Conservation (phyloP, 345 rosid genomes). For the Acer campestre region DNA sequence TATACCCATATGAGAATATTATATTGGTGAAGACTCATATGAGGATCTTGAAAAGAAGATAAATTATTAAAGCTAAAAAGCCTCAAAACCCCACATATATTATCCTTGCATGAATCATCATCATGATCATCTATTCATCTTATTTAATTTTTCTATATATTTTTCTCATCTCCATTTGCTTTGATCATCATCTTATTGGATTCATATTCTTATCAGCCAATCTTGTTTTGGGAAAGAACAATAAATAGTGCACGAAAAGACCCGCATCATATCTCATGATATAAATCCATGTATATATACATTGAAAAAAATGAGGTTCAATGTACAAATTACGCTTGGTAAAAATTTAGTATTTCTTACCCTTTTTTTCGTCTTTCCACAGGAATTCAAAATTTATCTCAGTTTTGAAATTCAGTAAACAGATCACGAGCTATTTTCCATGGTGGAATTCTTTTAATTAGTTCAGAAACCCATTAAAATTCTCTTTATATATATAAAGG, state of each 20-base stretch:
- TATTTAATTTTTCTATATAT: neutral
- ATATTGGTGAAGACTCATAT: slow-evolving; percentile 19
- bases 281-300: neutral
- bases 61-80: slow-evolving; percentile 23
- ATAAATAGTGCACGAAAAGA: neutral
- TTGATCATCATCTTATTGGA: neutral
- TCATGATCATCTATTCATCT: neutral
- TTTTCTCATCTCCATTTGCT: neutral
- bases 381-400: neutral
- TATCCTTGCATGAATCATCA: slow-evolving; percentile 15
- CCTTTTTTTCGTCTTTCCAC: neutral
- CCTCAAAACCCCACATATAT: slow-evolving; percentile 13
- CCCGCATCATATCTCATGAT: neutral
- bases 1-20: neutral
- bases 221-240: slow-evolving; percentile 1
- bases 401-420: neutral
- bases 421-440: too few species aligned
- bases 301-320: neutral
- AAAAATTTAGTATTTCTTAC: neutral
- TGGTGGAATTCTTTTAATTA: too few species aligned
- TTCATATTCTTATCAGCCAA: slow-evolving; percentile 2
- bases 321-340: neutral
- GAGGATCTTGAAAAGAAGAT: slow-evolving; percentile 22
- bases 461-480: too few species aligned
- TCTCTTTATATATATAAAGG: too few species aligned